Evolutionary conservation across 805 yeast species (phyloP).

Genomic region (Dipodascus geniculatus): DNA sequence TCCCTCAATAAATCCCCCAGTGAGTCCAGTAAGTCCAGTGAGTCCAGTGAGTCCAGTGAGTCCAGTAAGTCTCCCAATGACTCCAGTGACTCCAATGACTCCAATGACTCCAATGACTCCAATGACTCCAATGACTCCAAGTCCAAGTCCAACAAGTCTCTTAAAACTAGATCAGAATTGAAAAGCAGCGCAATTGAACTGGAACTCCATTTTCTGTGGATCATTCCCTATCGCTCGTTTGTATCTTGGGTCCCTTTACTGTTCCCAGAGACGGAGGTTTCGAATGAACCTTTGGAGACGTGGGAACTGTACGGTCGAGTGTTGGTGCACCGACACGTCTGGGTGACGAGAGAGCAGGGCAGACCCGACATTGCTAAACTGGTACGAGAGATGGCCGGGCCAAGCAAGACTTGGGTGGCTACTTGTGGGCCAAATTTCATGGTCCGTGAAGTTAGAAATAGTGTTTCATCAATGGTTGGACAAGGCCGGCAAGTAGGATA

Average conservation of each 20-base stretch:
- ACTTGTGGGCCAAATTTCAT: conserved; percentile 24
- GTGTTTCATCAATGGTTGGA: conserved; percentile 17
- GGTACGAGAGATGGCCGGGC: conserved; percentile 13
- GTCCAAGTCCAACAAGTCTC: neutral
- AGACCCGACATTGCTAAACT: conserved; percentile 19
- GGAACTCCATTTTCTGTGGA: conserved; percentile 22
- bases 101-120: neutral
- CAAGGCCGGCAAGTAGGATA: conserved; percentile 17
- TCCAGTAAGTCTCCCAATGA: neutral
- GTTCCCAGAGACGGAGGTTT: conserved; percentile 12
- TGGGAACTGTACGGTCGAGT: neutral
- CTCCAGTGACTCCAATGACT: neutral
- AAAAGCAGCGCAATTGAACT: neutral
- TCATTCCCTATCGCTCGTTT: conserved; percentile 20
- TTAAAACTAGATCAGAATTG: neutral
- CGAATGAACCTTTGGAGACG: neutral
- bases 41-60: conserved; percentile 9
- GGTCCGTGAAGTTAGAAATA: conserved; percentile 19
- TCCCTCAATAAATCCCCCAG: too few species aligned
- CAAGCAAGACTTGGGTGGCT: conserved; percentile 15
- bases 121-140: neutral
- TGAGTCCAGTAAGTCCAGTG: too few species aligned
- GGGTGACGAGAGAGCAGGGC: conserved; percentile 23
- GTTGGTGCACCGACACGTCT: conserved; percentile 15
- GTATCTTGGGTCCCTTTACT: conserved; percentile 17